Percentiles rank a stretch among this genome's conserved stretches.
phyloP scores from a whole-genome alignment of 2,329 filamentous ascomycete species.

The Stromatinia cepivora region DNA sequence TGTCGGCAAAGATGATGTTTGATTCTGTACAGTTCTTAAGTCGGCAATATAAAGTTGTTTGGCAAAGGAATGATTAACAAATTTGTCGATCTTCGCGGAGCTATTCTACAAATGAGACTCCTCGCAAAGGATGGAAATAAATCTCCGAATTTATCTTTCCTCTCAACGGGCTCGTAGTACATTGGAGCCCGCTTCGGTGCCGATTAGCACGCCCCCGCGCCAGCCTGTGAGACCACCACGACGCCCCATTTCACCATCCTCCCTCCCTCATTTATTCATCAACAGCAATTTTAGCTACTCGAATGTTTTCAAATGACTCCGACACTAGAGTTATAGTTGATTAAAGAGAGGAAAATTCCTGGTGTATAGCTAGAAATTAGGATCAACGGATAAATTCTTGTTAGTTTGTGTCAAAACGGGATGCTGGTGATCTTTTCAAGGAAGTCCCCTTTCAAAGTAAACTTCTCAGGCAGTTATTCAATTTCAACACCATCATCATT shows the following conservation, averaged over 20 bases:
- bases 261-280: neutral
- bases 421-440: neutral
- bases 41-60: neutral
- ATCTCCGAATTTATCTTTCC: neutral
- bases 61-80: neutral
- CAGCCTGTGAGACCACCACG: neutral
- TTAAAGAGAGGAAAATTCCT: neutral
- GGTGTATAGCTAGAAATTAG: neutral
- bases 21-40: neutral
- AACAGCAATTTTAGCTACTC: neutral
- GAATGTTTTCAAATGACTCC: neutral
- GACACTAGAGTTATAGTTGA: neutral
- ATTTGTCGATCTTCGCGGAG: neutral
- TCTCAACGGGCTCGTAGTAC: neutral
- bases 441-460: neutral
- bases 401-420: neutral
- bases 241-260: neutral
- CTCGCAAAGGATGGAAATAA: neutral
- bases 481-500: neutral
- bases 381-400: neutral
- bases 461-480: no score
- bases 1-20: neutral
- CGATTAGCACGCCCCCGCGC: neutral
- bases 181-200: neutral
- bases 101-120: neutral